phyloP scores from a whole-genome alignment of 2,329 filamentous ascomycete genomes.

The Penicillium sp. region DNA sequence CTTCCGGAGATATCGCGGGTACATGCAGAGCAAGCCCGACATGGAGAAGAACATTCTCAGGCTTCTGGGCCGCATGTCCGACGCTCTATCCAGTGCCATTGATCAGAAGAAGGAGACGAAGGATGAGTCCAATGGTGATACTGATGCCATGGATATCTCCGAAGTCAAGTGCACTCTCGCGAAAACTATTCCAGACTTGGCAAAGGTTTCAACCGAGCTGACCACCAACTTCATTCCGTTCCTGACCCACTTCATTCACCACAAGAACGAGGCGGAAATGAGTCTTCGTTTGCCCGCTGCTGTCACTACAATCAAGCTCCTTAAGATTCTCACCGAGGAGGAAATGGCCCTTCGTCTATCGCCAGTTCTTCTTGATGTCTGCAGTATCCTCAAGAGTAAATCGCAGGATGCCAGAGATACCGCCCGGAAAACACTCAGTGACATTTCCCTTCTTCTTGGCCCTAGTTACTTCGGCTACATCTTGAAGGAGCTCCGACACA shows the following conservation, averaged over 20 bases:
- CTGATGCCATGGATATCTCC: constrained; percentile 34
- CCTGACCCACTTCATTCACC: constrained; percentile 81
- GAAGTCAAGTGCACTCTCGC: constrained; percentile 56
- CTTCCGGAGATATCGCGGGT: constrained; percentile 80
- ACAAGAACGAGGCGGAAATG: constrained; percentile 93
- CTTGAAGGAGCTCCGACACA: constrained; percentile 84
- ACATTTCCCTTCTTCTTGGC: constrained; percentile 81
- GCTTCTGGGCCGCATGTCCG: constrained; percentile 78
- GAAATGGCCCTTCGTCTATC: constrained; percentile 77
- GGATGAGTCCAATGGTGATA: constrained; percentile 24
- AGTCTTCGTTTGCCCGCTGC: constrained; percentile 90
- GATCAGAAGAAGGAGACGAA: constrained; percentile 30
- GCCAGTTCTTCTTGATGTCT: constrained; percentile 85
- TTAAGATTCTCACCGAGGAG: constrained; percentile 75
- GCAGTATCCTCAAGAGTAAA: constrained; percentile 88
- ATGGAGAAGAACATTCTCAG: constrained; percentile 84
- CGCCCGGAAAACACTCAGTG: constrained; percentile 82
- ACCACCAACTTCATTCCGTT: constrained; percentile 76
- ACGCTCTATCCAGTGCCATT: constrained; percentile 68
- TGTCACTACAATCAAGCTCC: constrained; percentile 83
- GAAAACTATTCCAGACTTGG: constrained; percentile 66
- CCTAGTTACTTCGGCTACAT: constrained; percentile 87
- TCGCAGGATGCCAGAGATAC: constrained; percentile 88
- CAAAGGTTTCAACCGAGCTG: constrained; percentile 74
- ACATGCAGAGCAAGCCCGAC: constrained; percentile 78